Percentiles rank a stretch among this genome's conserved stretches.
phyloP scores from a whole-genome alignment of 2,329 filamentous ascomycete species.

The Fusarium keratoplasticum region DNA sequence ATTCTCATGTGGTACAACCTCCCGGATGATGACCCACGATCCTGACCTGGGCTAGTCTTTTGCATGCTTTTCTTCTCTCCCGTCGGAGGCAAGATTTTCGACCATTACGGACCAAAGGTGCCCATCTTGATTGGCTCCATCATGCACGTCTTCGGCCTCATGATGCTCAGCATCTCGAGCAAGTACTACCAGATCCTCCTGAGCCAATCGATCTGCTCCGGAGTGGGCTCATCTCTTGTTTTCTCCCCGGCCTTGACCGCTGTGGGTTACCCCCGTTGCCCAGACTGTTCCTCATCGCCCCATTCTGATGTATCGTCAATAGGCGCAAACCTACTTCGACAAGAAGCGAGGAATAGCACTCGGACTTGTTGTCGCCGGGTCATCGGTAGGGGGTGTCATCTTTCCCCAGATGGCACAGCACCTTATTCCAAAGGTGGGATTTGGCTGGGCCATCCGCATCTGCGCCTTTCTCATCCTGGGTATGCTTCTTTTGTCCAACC shows the following conservation, averaged over 20 bases:
- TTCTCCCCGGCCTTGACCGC: constrained; percentile 28
- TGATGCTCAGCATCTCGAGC: constrained; percentile 64
- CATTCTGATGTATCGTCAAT: neutral
- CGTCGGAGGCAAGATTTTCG: constrained; percentile 58
- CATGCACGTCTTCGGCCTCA: constrained; percentile 66
- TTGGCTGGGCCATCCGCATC: constrained; percentile 65
- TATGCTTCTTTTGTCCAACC: constrained; percentile 33
- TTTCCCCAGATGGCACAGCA: constrained; percentile 50
- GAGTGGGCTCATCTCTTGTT: constrained; percentile 27
- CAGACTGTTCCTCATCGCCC: neutral
- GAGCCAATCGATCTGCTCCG: constrained; percentile 31
- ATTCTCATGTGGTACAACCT: neutral
- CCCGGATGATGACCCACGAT: neutral
- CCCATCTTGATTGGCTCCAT: constrained; percentile 62
- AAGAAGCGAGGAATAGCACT: constrained; percentile 65
- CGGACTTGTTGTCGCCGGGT: constrained; percentile 68
- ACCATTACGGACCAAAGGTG: constrained; percentile 67
- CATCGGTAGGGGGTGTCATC: constrained; percentile 64
- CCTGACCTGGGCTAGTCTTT: constrained; percentile 25
- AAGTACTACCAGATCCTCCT: constrained; percentile 49
- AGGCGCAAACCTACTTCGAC: constrained; percentile 34
- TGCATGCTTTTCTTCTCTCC: constrained; percentile 49
- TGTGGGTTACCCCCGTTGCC: constrained; percentile 11
- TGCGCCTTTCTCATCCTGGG: constrained; percentile 61
- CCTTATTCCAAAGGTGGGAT: constrained; percentile 37